Conservation (phyloP, 2,329 filamentous ascomycete species). For the Amphichorda felina region DNA sequence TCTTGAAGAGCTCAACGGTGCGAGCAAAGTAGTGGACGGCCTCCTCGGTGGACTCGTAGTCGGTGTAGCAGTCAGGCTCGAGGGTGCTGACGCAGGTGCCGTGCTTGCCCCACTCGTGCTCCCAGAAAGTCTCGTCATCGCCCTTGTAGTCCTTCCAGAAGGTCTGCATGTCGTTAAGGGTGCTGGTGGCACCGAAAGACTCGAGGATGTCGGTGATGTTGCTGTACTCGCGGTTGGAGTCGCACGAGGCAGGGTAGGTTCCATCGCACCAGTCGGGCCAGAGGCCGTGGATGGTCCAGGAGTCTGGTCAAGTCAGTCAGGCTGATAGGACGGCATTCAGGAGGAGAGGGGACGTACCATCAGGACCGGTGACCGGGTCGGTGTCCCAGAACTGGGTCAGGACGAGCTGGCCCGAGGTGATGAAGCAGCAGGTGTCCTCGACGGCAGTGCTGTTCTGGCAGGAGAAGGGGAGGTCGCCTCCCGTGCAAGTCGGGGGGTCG, state of each 20-base stretch:
- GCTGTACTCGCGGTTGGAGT: constrained; percentile 45
- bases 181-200: constrained; percentile 34
- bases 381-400: constrained; percentile 74
- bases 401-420: constrained; percentile 58
- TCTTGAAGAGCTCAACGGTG: constrained; percentile 53
- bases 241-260: constrained; percentile 55
- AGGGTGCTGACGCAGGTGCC: constrained; percentile 63
- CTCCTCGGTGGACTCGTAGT: constrained; percentile 49
- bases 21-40: constrained; percentile 58
- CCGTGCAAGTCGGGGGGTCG: constrained; percentile 10
- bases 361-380: constrained; percentile 48
- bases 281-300: constrained; percentile 65
- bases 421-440: constrained; percentile 61
- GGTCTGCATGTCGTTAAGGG: constrained; percentile 54
- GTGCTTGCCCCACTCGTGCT: constrained; percentile 67
- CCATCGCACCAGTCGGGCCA: constrained; percentile 60
- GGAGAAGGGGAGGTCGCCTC: constrained; percentile 34
- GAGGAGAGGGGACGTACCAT: constrained; percentile 7
- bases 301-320: constrained; percentile 28
- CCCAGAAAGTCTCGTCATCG: constrained; percentile 54
- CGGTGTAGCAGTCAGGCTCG: constrained; percentile 51
- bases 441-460: constrained; percentile 51
- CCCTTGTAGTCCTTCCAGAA: constrained; percentile 63
- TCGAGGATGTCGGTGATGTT: constrained; percentile 54
- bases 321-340: not conserved